These are phyloP conservation scores for Clohesyomyces aquaticus DNA, from an alignment of 495 filamentous ascomycete genomes.

Conservation along the genomic window DNA sequence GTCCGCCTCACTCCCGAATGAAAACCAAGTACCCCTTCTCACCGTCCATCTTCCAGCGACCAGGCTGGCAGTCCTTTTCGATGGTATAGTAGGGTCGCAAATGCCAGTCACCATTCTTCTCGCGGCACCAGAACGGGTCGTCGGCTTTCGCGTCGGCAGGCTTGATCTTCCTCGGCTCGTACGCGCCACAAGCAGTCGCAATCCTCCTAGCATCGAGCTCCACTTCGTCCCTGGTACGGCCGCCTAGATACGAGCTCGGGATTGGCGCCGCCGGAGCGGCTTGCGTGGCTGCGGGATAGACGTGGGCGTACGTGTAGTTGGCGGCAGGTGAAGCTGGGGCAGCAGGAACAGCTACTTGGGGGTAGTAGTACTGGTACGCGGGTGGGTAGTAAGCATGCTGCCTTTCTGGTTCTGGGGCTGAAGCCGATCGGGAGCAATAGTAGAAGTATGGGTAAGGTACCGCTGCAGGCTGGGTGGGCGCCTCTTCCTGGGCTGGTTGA, in stretches of 20 bases:
- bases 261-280: neutral
- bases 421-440: neutral
- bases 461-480: neutral
- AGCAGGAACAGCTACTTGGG: neutral
- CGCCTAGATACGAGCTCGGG: neutral
- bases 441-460: neutral
- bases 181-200: conserved; percentile 43
- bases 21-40: conserved; percentile 42
- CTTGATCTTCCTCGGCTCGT: conserved; percentile 37
- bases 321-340: neutral
- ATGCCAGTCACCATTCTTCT: conserved; percentile 41
- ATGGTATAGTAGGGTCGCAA: conserved; percentile 40
- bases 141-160: conserved; percentile 44
- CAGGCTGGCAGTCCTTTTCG: conserved; percentile 42
- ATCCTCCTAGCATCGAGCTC: conserved; percentile 45
- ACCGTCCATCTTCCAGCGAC: conserved; percentile 44
- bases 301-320: conserved; percentile 1
- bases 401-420: neutral
- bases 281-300: neutral
- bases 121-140: conserved; percentile 46
- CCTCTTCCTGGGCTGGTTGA: neutral
- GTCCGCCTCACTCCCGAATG: conserved; percentile 16
- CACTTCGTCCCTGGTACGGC: conserved; percentile 37
- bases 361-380: neutral
- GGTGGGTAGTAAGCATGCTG: neutral